phyloP scores from a whole-genome alignment of 176 grass and related monocot species.

The Guadua angustifolia region DNA sequence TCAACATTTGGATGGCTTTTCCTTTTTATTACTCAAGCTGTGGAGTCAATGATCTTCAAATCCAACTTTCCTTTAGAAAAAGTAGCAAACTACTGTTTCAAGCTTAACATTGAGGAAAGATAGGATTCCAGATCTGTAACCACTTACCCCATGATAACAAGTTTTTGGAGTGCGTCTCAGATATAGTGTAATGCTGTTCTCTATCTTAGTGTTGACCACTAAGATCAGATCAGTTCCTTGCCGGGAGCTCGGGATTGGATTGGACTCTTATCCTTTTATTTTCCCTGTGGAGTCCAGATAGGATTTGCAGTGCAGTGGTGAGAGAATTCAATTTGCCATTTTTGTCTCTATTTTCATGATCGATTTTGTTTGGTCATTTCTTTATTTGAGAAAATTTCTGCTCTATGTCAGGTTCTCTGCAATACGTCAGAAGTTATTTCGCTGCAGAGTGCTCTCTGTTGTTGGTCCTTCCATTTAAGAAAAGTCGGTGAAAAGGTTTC shows the following conservation, averaged over 20 bases:
- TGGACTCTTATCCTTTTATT: not conserved
- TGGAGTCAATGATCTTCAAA: conserved; percentile 33
- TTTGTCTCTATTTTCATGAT: not conserved
- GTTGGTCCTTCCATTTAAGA: not conserved
- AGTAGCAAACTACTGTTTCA: conserved; percentile 5
- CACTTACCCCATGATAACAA: conserved; percentile 9
- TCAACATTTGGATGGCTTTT: not conserved
- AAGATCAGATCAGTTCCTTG: not conserved
- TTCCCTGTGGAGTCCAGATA: not conserved
- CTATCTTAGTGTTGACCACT: not conserved
- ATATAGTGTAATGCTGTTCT: not conserved
- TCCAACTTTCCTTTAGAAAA: not conserved
- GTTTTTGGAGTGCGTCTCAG: not conserved
- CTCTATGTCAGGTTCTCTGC: not conserved
- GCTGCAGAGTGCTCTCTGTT: not conserved
- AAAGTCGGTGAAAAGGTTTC: not conserved
- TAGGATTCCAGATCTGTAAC: conserved; percentile 27
- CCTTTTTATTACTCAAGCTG: not conserved
- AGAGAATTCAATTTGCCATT: not conserved
- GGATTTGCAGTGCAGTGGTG: not conserved
- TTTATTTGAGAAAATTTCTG: conserved; percentile 21
- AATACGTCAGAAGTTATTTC: not conserved
- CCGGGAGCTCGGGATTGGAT: not conserved
- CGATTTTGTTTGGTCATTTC: conserved; percentile 2
- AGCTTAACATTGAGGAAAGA: conserved; percentile 11